These are phyloP conservation scores for Saturnispora hagleri DNA, from an alignment of 805 yeast species.

Conservation along the genomic window DNA sequence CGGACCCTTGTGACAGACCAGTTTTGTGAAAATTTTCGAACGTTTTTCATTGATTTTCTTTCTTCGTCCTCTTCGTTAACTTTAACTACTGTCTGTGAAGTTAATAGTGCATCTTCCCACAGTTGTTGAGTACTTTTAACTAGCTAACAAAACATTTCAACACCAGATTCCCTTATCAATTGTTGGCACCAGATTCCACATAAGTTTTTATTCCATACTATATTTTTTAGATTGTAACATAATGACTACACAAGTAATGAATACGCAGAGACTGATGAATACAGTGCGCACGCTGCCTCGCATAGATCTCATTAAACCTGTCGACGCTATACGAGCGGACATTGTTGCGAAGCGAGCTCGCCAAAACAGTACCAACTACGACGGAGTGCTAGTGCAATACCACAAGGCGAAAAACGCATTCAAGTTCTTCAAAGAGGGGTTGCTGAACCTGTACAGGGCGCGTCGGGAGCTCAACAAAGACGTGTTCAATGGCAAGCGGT, in stretches of 20 bases:
- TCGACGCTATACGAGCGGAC: constrained; percentile 4
- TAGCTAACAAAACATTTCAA: too few relatives aligned
- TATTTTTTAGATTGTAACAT: neutral
- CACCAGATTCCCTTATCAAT: too few relatives aligned
- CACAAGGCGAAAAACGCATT: constrained; percentile 23
- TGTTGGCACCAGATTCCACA: neutral
- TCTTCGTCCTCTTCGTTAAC: neutral
- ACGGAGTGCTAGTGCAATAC: constrained; percentile 12
- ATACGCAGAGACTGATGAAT: constrained; percentile 4
- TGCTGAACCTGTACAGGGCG: constrained; percentile 46
- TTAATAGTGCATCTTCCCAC: neutral
- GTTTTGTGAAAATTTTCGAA: constrained; percentile 1
- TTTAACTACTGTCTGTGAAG: neutral
- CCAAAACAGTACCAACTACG: neutral
- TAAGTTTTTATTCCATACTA: neutral
- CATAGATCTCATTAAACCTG: constrained; percentile 15
- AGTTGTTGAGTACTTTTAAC: too few relatives aligned
- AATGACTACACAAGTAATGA: constrained; percentile 4
- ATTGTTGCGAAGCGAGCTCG: constrained; percentile 8
- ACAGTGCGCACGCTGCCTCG: constrained; percentile 15
- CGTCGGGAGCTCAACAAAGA: constrained; percentile 21
- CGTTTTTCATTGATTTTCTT: neutral
- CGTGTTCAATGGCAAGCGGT: constrained; percentile 22
- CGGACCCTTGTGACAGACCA: constrained; percentile 52
- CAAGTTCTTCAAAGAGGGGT: constrained; percentile 49